A percentile compares a stretch with the other conserved stretches of the same genome.
Evolutionary conservation across 2,329 filamentous ascomycete species (phyloP).

Genomic region (Talaromyces amestolkiae): DNA sequence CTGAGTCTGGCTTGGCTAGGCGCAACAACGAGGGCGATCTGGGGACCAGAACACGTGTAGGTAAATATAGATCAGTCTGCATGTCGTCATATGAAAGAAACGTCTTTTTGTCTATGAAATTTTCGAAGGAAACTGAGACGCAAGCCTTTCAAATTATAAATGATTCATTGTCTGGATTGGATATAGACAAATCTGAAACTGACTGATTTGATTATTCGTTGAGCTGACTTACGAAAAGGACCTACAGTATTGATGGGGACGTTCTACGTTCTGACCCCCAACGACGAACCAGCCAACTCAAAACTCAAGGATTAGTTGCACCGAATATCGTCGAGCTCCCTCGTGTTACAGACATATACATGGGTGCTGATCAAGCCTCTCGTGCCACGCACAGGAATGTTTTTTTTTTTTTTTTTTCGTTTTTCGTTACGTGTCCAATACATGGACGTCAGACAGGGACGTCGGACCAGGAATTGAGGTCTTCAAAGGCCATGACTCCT

Average conservation of each 20-base stretch:
- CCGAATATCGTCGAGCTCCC: background rate
- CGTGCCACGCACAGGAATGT: background rate
- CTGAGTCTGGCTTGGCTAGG: conserved; percentile 3
- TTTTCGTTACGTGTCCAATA: background rate
- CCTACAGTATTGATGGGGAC: background rate
- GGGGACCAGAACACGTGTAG: conserved; percentile 15
- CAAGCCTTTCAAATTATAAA: too few relatives aligned
- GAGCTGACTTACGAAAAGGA: too few relatives aligned
- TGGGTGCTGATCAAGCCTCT: background rate
- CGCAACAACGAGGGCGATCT: conserved; percentile 2
- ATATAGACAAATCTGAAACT: background rate
- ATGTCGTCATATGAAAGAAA: conserved; percentile 5
- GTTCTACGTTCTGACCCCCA: background rate
- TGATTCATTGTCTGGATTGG: background rate
- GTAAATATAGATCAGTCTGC: conserved; percentile 13
- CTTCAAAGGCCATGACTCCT: background rate
- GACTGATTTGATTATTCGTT: too few relatives aligned
- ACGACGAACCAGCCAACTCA: background rate
- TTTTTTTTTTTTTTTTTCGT: too few relatives aligned
- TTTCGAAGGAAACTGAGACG: too few relatives aligned
- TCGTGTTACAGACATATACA: background rate
- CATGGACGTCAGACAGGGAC: background rate
- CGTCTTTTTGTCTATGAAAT: too few relatives aligned
- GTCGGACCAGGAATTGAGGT: background rate
- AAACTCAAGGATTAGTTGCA: background rate